Evolutionary conservation across 2,329 filamentous ascomycete genomes (phyloP).

Genomic region (Colletotrichum coccodes): DNA sequence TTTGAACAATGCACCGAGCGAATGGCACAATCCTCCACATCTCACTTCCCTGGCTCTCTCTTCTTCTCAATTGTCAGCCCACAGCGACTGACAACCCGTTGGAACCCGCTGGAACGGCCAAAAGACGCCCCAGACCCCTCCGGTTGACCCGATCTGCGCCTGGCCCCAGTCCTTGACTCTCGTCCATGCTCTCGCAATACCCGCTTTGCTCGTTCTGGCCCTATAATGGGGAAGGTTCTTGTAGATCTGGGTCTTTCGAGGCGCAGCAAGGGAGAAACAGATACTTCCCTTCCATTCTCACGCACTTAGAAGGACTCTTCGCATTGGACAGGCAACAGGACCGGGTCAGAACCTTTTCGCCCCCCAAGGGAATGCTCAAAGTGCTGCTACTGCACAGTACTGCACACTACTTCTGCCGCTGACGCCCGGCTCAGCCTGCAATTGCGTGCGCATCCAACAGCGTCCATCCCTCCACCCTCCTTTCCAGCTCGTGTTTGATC

Average conservation of each 20-base stretch:
- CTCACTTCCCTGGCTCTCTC: neutral
- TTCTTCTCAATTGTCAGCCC: neutral
- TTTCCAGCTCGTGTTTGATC: constrained; percentile 32
- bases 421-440: constrained; percentile 18
- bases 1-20: neutral
- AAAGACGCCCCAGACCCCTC: neutral
- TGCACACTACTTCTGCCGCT: neutral
- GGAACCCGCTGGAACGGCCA: constrained; percentile 21
- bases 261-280: constrained; percentile 26
- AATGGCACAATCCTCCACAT: constrained; percentile 1
- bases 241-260: constrained; percentile 30
- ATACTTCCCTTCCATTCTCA: constrained; percentile 4
- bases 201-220: constrained; percentile 24
- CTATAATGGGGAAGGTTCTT: constrained; percentile 20
- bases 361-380: constrained; percentile 22
- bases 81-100: constrained; percentile 12
- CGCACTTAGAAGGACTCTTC: neutral
- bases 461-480: constrained; percentile 30
- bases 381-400: neutral
- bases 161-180: constrained; percentile 26
- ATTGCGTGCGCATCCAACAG: constrained; percentile 29
- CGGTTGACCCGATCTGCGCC: neutral
- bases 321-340: neutral
- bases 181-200: constrained; percentile 2
- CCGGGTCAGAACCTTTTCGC: neutral